These are phyloP conservation scores for Ustilago nuda DNA, from an alignment of 1,284 basidiomycete genomes.

Conservation along the genomic window DNA sequence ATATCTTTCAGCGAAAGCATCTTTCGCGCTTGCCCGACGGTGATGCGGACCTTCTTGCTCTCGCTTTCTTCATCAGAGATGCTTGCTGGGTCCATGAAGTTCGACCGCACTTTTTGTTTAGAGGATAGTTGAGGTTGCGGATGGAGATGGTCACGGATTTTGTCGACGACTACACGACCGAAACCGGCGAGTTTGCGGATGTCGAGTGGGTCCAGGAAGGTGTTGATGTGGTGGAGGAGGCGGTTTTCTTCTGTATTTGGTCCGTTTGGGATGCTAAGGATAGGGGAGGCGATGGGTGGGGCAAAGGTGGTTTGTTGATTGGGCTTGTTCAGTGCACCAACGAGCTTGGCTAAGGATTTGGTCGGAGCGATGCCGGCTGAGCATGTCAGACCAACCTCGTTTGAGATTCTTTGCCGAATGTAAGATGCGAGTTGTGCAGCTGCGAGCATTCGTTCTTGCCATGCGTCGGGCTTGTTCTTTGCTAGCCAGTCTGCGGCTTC, in stretches of 20 bases:
- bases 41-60: slow-evolving; percentile 23
- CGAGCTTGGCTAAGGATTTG: slow-evolving; percentile 69
- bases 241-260: slow-evolving; percentile 1
- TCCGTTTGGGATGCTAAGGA: not conserved
- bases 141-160: slow-evolving; percentile 42
- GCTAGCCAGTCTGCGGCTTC: slow-evolving; percentile 20
- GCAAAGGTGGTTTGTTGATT: slow-evolving; percentile 65
- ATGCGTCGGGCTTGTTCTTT: slow-evolving; percentile 28
- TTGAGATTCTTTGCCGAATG: slow-evolving; percentile 61
- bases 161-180: slow-evolving; percentile 48
- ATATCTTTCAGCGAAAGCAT: slow-evolving; percentile 43
- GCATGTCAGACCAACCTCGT: slow-evolving; percentile 67
- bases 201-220: slow-evolving; percentile 64
- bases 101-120: slow-evolving; percentile 6
- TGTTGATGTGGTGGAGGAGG: slow-evolving; percentile 41
- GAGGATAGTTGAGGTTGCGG: not conserved
- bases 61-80: slow-evolving; percentile 32
- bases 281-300: slow-evolving; percentile 15
- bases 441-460: slow-evolving; percentile 41
- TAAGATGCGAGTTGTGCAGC: slow-evolving; percentile 68
- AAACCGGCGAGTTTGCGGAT: slow-evolving; percentile 59
- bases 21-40: slow-evolving; percentile 42
- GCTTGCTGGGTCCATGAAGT: slow-evolving; percentile 29
- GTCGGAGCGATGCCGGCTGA: slow-evolving; percentile 68
- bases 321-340: slow-evolving; percentile 68